Evolutionary conservation across 2,329 filamentous ascomycete species (phyloP), one percentile per base, ranked within the genome.

Genomic region (Fusarium aywerte): DNA sequence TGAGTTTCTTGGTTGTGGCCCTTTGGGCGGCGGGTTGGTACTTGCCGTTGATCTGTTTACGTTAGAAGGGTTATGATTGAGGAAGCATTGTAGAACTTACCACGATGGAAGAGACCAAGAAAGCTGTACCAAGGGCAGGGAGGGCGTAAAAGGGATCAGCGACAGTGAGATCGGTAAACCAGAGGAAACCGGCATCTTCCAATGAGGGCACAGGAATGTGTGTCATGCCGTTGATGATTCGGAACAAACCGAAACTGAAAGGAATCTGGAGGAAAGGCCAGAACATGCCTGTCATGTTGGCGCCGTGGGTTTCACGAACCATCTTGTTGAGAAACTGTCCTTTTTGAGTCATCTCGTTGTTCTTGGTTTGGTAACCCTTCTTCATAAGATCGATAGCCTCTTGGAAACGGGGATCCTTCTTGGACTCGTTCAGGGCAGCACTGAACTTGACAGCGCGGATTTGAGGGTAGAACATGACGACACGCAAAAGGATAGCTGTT

Each of bases 181-280:
- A 99, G 38, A 89, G 79, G 33, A 89, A 79, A 4, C 92, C 90
- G 31, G 91, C 92, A 2, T 80, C 81, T 71, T 92, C 86, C 67
- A 98, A 78, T 1, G 88, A 90, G 0, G 95, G 95, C 7, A 97
- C 92, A 5, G 95, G 95, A 45, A 98, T 80, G 21, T 83, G 77
- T 2, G 87, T 79, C 91, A 97, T 96, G 69, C 85, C 89, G 52
- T 87, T 85, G 66, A 96, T 77, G 43, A 95, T 82, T 62, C 91
- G 88, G 83, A 95, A 98, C 61, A 91, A 89, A 72, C 93, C 93
- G 77, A 89, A 93, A 62, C 90, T 91, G 67, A 97, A 82, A 7
- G 93, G 89, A 13, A 90, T 73, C 71, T 85, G 81, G 5, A 78
- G 44, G 39, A 82, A 73, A 15, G 76, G 70, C 79, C 80, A 81